Evolutionary conservation across 345 rosid species (phyloP).

Genomic region (Eucalyptus marginata): DNA sequence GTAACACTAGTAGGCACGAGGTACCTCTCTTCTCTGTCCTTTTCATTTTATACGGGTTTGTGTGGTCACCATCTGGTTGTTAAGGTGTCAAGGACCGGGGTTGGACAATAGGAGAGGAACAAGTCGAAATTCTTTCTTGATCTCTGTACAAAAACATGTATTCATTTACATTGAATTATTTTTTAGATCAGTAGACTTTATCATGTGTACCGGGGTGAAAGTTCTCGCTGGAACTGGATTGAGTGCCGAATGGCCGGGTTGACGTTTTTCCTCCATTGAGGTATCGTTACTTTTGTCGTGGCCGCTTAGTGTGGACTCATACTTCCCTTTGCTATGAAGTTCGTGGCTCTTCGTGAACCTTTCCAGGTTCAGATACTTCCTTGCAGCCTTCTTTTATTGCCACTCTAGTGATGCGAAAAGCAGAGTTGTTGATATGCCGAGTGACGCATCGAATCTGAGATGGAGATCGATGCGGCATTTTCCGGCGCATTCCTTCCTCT

Average conservation of each 20-base stretch:
- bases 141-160: background rate
- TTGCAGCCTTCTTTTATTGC: background rate
- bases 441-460: background rate
- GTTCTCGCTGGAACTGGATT: background rate
- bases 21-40: background rate
- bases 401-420: background rate
- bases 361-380: background rate
- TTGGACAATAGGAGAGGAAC: background rate
- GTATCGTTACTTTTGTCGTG: background rate
- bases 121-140: background rate
- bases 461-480: background rate
- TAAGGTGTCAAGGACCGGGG: background rate
- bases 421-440: background rate
- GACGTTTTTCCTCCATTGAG: background rate
- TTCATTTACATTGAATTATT: background rate
- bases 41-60: background rate
- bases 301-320: background rate
- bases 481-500: background rate
- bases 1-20: background rate
- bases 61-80: background rate
- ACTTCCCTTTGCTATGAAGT: background rate
- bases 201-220: background rate
- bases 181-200: background rate
- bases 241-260: background rate
- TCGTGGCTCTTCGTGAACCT: background rate